phyloP scores from a whole-genome alignment of 352 stramenopile species.

The Globisporangium acanthophoron region DNA sequence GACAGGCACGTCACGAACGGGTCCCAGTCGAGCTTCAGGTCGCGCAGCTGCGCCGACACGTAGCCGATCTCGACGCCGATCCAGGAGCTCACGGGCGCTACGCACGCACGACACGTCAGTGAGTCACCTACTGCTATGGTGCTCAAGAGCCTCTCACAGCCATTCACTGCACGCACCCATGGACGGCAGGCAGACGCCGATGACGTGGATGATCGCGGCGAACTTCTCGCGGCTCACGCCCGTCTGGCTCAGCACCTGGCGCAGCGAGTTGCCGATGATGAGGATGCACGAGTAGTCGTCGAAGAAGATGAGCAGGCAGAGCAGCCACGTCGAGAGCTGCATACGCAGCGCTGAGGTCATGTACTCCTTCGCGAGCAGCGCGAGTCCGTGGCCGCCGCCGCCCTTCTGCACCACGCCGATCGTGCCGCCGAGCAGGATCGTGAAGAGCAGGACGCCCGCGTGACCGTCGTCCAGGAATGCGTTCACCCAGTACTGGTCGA shows the following conservation, averaged over 20 bases:
- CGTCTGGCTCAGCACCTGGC: slow-evolving; percentile 74
- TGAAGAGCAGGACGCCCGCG: slow-evolving; percentile 85
- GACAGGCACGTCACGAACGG: slow-evolving; percentile 84
- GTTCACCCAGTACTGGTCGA: slow-evolving; percentile 86
- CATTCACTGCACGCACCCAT: slow-evolving; percentile 48
- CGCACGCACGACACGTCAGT: background rate
- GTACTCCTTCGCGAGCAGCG: slow-evolving; percentile 69
- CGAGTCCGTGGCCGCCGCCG: slow-evolving; percentile 80
- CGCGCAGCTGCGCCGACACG: slow-evolving; percentile 64
- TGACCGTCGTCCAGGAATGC: slow-evolving; percentile 81
- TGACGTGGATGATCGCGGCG: slow-evolving; percentile 85
- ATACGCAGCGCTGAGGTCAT: slow-evolving; percentile 81
- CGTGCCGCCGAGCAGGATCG: slow-evolving; percentile 80
- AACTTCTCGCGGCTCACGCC: slow-evolving; percentile 87
- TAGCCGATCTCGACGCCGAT: slow-evolving; percentile 89
- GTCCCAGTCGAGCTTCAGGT: slow-evolving; percentile 82
- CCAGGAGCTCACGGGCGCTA: slow-evolving; percentile 85
- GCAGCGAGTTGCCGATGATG: slow-evolving; percentile 86
- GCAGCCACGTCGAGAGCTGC: slow-evolving; percentile 77
- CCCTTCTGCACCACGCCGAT: slow-evolving; percentile 89
- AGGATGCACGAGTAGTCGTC: slow-evolving; percentile 91
- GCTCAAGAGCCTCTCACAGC: background rate
- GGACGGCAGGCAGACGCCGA: slow-evolving; percentile 82
- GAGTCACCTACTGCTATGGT: background rate
- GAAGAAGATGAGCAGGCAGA: slow-evolving; percentile 89